Evolutionary conservation across 2,329 filamentous ascomycete species (phyloP).

Genomic region (Sporothrix dimorphospora): DNA sequence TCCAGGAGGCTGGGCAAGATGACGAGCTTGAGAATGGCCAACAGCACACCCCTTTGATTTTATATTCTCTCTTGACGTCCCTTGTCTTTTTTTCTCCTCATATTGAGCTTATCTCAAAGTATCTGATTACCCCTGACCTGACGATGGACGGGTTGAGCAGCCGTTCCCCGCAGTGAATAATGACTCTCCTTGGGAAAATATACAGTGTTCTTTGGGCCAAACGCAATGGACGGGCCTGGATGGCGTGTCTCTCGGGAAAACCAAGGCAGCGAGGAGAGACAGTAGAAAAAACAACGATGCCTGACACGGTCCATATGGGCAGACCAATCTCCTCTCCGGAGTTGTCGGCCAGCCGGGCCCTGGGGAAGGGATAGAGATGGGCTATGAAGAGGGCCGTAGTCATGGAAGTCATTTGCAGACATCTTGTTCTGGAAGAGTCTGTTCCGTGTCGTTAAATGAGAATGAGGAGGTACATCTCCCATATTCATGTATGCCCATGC

Average conservation of each 20-base stretch:
- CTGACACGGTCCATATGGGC: not conserved
- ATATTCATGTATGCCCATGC: not conserved
- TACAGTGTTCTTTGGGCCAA: not conserved
- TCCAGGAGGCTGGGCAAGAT: not conserved
- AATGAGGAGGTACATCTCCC: not conserved
- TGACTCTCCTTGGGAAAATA: not conserved
- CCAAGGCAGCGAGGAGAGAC: not conserved
- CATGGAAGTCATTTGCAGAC: not conserved
- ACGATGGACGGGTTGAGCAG: not conserved
- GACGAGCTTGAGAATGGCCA: not conserved
- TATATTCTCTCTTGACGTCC: not conserved
- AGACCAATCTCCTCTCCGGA: not conserved
- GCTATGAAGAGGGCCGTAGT: not conserved
- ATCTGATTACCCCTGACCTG: not conserved
- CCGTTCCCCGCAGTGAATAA: conserved; percentile 1
- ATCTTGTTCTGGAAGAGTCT: not conserved
- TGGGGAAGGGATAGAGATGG: not conserved
- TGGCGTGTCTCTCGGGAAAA: not conserved
- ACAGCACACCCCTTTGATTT: conserved; percentile 9
- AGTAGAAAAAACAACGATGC: not conserved
- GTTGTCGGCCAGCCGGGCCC: not conserved
- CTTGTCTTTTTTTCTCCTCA: not conserved
- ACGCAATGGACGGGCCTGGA: not conserved
- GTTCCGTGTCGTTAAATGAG: not conserved
- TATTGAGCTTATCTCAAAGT: not conserved